These are phyloP conservation scores for Coemansia sp. DNA, from an alignment of 192 early-diverging fungal genomes.

Conservation along the genomic window DNA sequence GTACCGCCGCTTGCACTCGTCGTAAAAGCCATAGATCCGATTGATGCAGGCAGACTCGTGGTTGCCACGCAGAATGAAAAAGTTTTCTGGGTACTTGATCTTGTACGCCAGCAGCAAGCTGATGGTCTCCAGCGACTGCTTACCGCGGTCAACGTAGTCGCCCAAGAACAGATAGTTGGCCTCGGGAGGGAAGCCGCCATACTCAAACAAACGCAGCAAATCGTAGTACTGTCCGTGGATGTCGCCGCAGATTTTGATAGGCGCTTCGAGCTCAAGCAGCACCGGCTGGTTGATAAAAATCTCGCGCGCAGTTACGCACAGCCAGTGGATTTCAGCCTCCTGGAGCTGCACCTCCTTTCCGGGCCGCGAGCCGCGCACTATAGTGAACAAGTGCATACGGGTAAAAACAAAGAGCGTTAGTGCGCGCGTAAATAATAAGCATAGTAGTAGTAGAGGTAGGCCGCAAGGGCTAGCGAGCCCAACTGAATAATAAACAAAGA, in stretches of 20 bases:
- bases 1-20: constrained; percentile 98
- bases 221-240: constrained; percentile 97
- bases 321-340: constrained; percentile 68
- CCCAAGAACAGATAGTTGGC: constrained; percentile 93
- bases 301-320: constrained; percentile 87
- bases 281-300: constrained; percentile 89
- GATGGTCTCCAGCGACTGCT: constrained; percentile 95
- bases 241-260: constrained; percentile 85
- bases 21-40: constrained; percentile 98
- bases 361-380: constrained; percentile 10
- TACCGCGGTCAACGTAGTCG: constrained; percentile 98
- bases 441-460: background rate
- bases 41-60: constrained; percentile 98
- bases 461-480: background rate
- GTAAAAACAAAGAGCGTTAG: background rate
- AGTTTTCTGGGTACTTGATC: constrained; percentile 99
- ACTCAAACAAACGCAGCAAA: constrained; percentile 91
- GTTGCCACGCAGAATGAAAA: constrained; percentile 98
- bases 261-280: constrained; percentile 74
- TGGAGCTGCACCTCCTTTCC: constrained; percentile 9
- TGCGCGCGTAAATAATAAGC: background rate
- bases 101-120: constrained; percentile 80
- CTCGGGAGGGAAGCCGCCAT: constrained; percentile 88
- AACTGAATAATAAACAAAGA: background rate
- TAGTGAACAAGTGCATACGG: background rate